Percentiles rank a stretch among this genome's conserved stretches.
phyloP scores from a whole-genome alignment of 495 filamentous ascomycete genomes.

The Trichocladium uniseriatum region DNA sequence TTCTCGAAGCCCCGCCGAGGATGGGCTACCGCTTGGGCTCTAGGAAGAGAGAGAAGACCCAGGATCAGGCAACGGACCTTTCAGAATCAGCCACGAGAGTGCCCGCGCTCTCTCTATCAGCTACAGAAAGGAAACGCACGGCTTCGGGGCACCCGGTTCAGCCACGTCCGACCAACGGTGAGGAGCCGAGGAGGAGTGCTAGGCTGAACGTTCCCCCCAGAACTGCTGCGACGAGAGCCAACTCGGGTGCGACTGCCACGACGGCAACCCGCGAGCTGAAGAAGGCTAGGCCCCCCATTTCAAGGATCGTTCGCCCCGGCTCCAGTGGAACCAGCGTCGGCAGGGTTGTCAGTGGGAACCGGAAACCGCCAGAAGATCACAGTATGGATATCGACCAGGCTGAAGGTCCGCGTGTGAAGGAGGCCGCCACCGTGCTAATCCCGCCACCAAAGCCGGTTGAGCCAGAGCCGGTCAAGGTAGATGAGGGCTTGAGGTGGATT shows the following conservation, averaged over 20 bases:
- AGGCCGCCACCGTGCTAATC: slow-evolving; percentile 23
- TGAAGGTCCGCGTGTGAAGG: slow-evolving; percentile 44
- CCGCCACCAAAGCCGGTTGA: slow-evolving; percentile 38
- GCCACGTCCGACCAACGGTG: slow-evolving; percentile 41
- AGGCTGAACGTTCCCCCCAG: slow-evolving; percentile 57
- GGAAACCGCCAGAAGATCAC: slow-evolving; percentile 56
- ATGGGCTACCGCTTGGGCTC: slow-evolving; percentile 45
- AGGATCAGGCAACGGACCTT: slow-evolving; percentile 22
- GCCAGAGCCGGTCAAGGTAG: slow-evolving; percentile 45
- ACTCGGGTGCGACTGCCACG: slow-evolving; percentile 49
- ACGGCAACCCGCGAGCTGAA: slow-evolving; percentile 64
- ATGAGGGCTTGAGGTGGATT: slow-evolving; percentile 68
- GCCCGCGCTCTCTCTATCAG: slow-evolving; percentile 24
- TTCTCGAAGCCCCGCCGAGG: slow-evolving; percentile 55
- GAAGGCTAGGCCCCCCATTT: slow-evolving; percentile 60
- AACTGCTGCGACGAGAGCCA: slow-evolving; percentile 39
- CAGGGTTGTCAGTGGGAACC: slow-evolving; percentile 79
- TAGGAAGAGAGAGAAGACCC: slow-evolving; percentile 39
- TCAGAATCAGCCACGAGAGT: slow-evolving; percentile 13
- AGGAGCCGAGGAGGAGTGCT: slow-evolving; percentile 69
- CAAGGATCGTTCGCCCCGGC: slow-evolving; percentile 41
- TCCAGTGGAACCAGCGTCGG: slow-evolving; percentile 58
- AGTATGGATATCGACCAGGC: slow-evolving; percentile 53
- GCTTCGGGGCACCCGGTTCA: slow-evolving; percentile 72
- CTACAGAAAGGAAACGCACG: slow-evolving; percentile 66